Conservation (phyloP, 441 rosid species). For the Brassica hybrid region DNA sequence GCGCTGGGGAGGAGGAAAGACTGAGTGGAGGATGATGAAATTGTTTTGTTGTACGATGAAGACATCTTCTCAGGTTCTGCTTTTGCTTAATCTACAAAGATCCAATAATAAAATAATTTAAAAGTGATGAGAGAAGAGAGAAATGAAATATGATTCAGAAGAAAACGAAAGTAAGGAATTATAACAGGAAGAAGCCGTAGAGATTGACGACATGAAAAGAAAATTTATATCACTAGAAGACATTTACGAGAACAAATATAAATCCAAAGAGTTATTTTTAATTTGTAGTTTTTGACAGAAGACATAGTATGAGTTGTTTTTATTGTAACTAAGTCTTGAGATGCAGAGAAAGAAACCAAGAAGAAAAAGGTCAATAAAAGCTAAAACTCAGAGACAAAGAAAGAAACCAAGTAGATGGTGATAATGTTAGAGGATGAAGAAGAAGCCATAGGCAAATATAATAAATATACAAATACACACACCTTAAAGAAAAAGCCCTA, state of each 20-base stretch:
- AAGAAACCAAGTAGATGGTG: constrained; percentile 43
- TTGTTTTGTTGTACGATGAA: constrained; percentile 42
- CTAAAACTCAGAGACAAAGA: constrained; percentile 32
- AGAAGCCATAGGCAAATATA: constrained; percentile 24
- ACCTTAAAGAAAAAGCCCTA: constrained; percentile 34
- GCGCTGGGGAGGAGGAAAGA: constrained; percentile 48
- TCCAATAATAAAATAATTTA: constrained; percentile 28
- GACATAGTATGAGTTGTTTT: constrained; percentile 38
- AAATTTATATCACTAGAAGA: constrained; percentile 39
- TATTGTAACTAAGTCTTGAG: constrained; percentile 36
- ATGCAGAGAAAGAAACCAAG: constrained; percentile 44
- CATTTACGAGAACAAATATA: constrained; percentile 39
- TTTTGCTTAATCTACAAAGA: constrained; percentile 38
- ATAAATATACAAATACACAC: constrained; percentile 26
- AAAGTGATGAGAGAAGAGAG: constrained; percentile 32
- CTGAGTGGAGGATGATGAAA: constrained; percentile 55
- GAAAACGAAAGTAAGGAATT: constrained; percentile 42
- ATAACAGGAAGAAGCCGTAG: constrained; percentile 44
- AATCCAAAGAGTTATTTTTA: constrained; percentile 38
- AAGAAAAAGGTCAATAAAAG: constrained; percentile 44
- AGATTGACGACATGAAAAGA: constrained; percentile 42
- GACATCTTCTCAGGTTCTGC: constrained; percentile 36
- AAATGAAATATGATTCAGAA: constrained; percentile 34
- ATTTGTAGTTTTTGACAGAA: constrained; percentile 44
- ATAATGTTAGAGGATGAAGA: constrained; percentile 31